Evolutionary conservation across 352 stramenopile species (phyloP).

Genomic region (Pythium brachiatum): DNA sequence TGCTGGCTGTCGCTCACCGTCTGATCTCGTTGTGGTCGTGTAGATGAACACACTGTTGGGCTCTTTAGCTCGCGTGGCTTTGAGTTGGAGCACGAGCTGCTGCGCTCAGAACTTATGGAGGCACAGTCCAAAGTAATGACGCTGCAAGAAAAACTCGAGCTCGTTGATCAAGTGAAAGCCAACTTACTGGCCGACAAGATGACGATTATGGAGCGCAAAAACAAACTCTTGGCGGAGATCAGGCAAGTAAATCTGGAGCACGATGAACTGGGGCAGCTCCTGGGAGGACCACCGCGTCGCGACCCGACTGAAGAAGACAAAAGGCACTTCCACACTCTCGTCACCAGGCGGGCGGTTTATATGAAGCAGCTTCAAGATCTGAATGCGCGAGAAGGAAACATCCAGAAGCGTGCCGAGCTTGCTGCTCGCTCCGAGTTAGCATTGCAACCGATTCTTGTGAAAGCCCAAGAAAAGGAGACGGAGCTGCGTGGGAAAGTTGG

Average conservation of each 20-base stretch:
- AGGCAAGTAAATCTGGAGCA: conserved; percentile 46
- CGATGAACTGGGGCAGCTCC: conserved; percentile 37
- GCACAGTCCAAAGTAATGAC: conserved; percentile 46
- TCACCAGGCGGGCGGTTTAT: conserved; percentile 38
- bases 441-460: conserved; percentile 37
- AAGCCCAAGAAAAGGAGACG: conserved; percentile 24
- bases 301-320: conserved; percentile 65
- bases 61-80: conserved; percentile 43
- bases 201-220: conserved; percentile 50
- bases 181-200: conserved; percentile 41
- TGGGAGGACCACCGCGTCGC: conserved; percentile 60
- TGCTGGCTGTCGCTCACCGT: conserved; percentile 16
- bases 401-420: conserved; percentile 49
- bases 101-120: conserved; percentile 49
- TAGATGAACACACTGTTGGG: conserved; percentile 51
- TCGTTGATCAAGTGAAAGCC: conserved; percentile 37
- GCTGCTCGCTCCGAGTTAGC: conserved; percentile 35
- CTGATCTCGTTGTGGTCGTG: neutral
- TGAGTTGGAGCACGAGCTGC: conserved; percentile 45
- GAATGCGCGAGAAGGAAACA: conserved; percentile 37
- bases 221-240: conserved; percentile 44
- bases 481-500: conserved; percentile 31
- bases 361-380: conserved; percentile 53
- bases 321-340: conserved; percentile 51
- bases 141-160: conserved; percentile 53